phyloP scores from a whole-genome alignment of 352 stramenopile species.

The Aphanomyces invadans region DNA sequence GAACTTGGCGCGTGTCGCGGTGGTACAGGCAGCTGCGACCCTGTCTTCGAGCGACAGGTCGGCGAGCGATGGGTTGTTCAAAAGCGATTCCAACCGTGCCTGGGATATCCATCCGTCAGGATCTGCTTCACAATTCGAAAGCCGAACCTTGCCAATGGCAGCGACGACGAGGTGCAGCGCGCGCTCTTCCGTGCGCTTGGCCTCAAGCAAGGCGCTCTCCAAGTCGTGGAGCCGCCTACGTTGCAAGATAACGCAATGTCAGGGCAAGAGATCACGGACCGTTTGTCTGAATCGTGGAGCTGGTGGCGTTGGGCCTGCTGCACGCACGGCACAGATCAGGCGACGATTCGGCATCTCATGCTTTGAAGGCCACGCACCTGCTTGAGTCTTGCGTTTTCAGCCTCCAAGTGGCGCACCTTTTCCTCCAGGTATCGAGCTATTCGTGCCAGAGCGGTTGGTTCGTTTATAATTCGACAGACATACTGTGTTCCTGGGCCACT shows the following conservation, averaged over 20 bases:
- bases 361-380: background rate
- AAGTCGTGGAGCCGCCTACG: background rate
- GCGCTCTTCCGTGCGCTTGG: conserved; percentile 2
- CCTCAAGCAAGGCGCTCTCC: background rate
- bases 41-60: conserved; percentile 6
- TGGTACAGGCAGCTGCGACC: background rate
- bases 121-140: too few relatives aligned
- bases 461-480: background rate
- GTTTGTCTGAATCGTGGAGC: background rate
- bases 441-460: too few relatives aligned
- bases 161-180: conserved; percentile 11
- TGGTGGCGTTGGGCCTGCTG: background rate
- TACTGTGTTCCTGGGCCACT: conserved; percentile 11
- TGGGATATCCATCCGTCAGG: background rate
- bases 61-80: background rate
- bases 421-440: conserved; percentile 13
- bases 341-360: too few relatives aligned
- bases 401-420: conserved; percentile 14
- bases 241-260: background rate
- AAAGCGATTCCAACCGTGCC: background rate
- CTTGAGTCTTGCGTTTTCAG: conserved; percentile 7
- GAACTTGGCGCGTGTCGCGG: background rate
- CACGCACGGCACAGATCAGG: background rate
- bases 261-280: background rate
- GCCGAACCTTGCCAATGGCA: conserved; percentile 8